Base-by-base conservation (phyloP, 176 grass and related monocot genomes). In the Otatea glauca region DNA sequence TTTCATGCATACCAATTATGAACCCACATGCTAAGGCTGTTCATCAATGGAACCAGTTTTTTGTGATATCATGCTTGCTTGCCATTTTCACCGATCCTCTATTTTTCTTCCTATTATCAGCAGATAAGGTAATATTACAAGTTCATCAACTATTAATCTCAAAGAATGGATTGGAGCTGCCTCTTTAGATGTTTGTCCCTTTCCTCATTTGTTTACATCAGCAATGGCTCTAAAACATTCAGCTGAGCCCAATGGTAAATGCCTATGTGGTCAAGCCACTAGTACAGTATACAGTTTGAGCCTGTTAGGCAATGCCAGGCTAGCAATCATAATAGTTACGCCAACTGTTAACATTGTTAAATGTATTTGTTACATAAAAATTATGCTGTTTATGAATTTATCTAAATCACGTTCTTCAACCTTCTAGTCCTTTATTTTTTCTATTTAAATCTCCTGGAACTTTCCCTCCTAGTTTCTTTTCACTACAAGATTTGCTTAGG, bases 81-180 rank as follows among this genome's bases (percentile, higher is more conserved):
- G 71, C 95, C 63, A 94, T 97, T 88, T 97, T 97, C 65, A 89
- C 89, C 0, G 90, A 97, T 41, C 95, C 95, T 38, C 77, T 97
- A 7, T 94, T 97, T 69, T 94, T 97, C 90, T 97, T 97, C 80
- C 72, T 93, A 45, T 65, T 94, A 41, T 91, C 86, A 65, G 76
- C 90, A 20, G 17, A 86, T 13, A 37, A 94, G 95, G 95, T 97
- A 89, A 75, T 47, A 29, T 64, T 64, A 63, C 50, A 81, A 68
- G 16, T 6, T 88, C 45, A 45, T 74, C 9, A 39, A 44, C 68
- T 45, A 9, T 24, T 70, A 45, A 62, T 70, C 4, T 45, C 11
- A 70, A 70, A 70, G 1, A 45, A 70, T 45, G 39, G 39, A 45
- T 21, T 24, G 10, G 11, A 21, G 41, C 21, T 45, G 12, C 13